Evolutionary conservation across 1,284 basidiomycete genomes (phyloP), one percentile per base, ranked within the genome.

Genomic region (Pseudozyma thailandica): DNA sequence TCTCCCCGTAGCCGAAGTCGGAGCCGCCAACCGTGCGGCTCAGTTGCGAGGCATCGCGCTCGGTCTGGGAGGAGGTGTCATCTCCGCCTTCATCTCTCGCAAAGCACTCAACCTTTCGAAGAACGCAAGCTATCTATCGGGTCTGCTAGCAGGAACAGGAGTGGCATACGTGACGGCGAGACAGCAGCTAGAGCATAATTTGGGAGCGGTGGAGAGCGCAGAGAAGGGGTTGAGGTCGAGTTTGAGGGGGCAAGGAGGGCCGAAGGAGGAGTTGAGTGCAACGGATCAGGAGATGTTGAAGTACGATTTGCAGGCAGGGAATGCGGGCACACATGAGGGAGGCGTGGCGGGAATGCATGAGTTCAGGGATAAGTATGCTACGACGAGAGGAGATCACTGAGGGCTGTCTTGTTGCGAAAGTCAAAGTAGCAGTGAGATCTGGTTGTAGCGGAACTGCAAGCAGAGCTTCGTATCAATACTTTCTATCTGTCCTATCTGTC

Each of bases 151-250:
- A 25, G 71, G 65, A 21, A 64, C 65, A 12, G 71, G 71, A 8
- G 71, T 73, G n/a, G 71, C 71, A 12, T 73, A 73, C 26, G 59
- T 69, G 37, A 65, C 65, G 2, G 71, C 71, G 18, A 18, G 48
- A 16, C 64, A 69, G 48, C 56, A 69, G 50, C 57, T 73, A 3
- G 64, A 69, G 21, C 60, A 54, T 35, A 69, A 73, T 18, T 37
- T 73, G 25, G 54, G 46, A 9, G 51, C 43, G 1, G 62, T 66
- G n/a, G 69, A 72, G 30, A 58, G 21, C 25, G 47, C 50, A 8
- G 68, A 71, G 35, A 56, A 53, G 47, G 56, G 61, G 2, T 18
- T 71, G 45, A 37, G 57, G 7, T 37, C 26, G 6, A 30, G 43
- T 21, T 43, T 62, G 42, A 41, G 50, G 4, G 30, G 16, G n/a